phyloP scores from a whole-genome alignment of 2,329 filamentous ascomycete genomes.

The Fusarium incarnatum region DNA sequence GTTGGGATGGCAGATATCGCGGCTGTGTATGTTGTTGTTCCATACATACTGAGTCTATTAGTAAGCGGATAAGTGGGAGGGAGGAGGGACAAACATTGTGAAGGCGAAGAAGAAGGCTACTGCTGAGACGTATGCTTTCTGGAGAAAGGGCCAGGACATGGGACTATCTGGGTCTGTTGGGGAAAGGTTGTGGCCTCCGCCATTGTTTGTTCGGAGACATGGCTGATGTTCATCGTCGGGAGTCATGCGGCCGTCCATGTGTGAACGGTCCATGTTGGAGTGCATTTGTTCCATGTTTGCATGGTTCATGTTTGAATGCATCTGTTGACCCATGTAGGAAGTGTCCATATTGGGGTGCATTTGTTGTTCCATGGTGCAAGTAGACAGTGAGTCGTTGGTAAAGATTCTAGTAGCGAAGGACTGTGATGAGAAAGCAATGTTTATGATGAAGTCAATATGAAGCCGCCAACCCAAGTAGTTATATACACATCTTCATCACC shows the following conservation, averaged over 20 bases:
- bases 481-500: background rate
- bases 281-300: no score
- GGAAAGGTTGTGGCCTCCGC: background rate
- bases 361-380: background rate
- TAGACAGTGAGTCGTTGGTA: no score
- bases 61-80: no score
- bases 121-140: background rate
- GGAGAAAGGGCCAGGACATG: background rate
- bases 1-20: background rate
- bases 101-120: background rate
- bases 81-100: accelerated
- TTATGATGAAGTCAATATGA: accelerated
- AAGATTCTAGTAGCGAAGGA: background rate
- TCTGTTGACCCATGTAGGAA: no score
- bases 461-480: accelerated
- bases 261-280: background rate
- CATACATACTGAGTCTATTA: background rate
- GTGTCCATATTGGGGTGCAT: background rate
- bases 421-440: background rate
- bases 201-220: background rate
- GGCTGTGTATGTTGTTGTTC: background rate
- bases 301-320: background rate
- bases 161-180: background rate
- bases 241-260: background rate
- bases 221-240: background rate